Evolutionary conservation across 768 basidiomycete species (phyloP).

Genomic region (Boletus fagicola): DNA sequence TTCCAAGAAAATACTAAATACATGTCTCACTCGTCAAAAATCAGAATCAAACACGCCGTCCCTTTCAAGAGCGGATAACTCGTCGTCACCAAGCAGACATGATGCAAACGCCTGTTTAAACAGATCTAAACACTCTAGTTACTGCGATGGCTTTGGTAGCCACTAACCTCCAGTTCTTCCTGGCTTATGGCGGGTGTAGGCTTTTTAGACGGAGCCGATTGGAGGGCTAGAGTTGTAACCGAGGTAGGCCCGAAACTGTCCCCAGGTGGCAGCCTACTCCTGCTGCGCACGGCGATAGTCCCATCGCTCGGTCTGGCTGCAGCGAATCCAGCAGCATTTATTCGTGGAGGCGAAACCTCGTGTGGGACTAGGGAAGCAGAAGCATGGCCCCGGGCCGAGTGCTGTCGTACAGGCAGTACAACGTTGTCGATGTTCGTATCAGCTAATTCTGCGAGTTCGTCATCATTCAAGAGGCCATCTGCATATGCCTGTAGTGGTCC

Average conservation of each 20-base stretch:
- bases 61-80: constrained; percentile 33
- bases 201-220: not conserved
- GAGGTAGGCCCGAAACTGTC: not conserved
- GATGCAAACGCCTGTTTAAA: constrained; percentile 34
- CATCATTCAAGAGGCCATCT: constrained; percentile 36
- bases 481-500: constrained; percentile 29
- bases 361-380: not conserved
- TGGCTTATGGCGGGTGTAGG: not conserved
- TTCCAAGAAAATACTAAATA: no score
- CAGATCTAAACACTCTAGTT: not conserved
- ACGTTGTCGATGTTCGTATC: not conserved
- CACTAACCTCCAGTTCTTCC: constrained; percentile 26
- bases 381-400: not conserved
- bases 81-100: constrained; percentile 38
- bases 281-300: not conserved
- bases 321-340: not conserved
- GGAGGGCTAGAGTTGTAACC: not conserved
- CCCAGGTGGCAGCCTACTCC: not conserved
- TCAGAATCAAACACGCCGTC: constrained; percentile 28
- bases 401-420: not conserved
- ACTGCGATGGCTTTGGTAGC: not conserved
- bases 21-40: not conserved
- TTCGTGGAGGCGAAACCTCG: not conserved
- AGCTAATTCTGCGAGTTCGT: constrained; percentile 30
- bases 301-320: not conserved